A percentile compares a stretch with the other conserved stretches of the same genome.
Evolutionary conservation across 2,329 filamentous ascomycete genomes (phyloP).

Genomic region (Pyricularia pennisetigena): DNA sequence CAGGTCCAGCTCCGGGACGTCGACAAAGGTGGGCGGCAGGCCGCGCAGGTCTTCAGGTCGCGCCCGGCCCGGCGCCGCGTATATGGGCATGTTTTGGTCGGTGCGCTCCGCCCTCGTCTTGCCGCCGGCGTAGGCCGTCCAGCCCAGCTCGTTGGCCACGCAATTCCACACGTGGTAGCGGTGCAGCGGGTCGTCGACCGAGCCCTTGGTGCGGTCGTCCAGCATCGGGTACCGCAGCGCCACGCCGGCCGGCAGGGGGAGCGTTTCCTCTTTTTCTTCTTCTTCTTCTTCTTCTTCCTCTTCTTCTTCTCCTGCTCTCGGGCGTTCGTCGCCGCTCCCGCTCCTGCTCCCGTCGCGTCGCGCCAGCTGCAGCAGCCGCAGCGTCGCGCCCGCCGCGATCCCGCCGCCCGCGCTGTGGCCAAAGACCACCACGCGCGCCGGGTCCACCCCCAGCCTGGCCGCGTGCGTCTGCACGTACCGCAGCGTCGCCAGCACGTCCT

Average conservation of each 20-base stretch:
- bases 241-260: conserved; percentile 21
- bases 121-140: conserved; percentile 16
- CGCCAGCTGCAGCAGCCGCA: too few relatives aligned
- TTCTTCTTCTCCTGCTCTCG: too few relatives aligned
- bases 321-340: too few relatives aligned
- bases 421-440: conserved; percentile 13
- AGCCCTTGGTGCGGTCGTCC: conserved; percentile 19
- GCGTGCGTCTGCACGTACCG: conserved; percentile 23
- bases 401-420: conserved; percentile 19
- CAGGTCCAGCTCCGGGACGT: conserved; percentile 26
- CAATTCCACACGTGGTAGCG: conserved; percentile 14
- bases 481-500: conserved; percentile 25
- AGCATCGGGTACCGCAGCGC: conserved; percentile 27
- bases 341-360: conserved; percentile 17
- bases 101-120: not conserved
- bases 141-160: conserved; percentile 13
- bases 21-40: conserved; percentile 26
- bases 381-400: conserved; percentile 16
- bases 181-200: conserved; percentile 7
- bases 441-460: conserved; percentile 13
- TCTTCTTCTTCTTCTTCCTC: too few relatives aligned
- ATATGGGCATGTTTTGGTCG: conserved; percentile 9
- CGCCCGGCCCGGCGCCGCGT: conserved; percentile 13
- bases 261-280: too few relatives aligned
- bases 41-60: conserved; percentile 13